Percentiles rank a stretch among this genome's conserved stretches.
Evolutionary conservation across 1,139 yeast species (phyloP).

Genomic region (Zygosaccharomyces sapae): DNA sequence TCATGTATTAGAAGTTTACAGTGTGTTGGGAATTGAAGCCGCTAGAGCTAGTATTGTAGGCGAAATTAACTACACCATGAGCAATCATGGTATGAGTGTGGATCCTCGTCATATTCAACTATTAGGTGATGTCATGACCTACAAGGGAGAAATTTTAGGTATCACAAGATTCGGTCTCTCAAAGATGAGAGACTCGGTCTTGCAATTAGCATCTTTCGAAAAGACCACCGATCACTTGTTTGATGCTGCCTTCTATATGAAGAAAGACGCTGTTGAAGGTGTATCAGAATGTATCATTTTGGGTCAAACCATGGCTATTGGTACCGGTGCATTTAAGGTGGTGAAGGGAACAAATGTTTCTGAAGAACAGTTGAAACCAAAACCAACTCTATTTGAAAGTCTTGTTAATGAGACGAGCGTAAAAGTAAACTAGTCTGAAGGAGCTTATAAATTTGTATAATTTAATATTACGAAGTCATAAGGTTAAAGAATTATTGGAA

Average conservation of each 20-base stretch:
- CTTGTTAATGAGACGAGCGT: constrained; percentile 36
- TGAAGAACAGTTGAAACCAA: constrained; percentile 45
- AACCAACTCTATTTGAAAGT: constrained; percentile 60
- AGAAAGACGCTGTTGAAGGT: constrained; percentile 92
- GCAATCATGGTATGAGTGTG: constrained; percentile 98
- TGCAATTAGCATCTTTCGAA: constrained; percentile 95
- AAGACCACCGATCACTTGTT: constrained; percentile 97
- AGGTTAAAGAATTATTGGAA: constrained; percentile 1
- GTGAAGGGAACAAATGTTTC: constrained; percentile 54
- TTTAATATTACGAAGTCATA: constrained; percentile 6
- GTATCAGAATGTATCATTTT: constrained; percentile 96
- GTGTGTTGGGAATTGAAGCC: constrained; percentile 95
- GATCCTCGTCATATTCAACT: constrained; percentile 99
- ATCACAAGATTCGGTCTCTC: constrained; percentile 97
- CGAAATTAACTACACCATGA: constrained; percentile 97
- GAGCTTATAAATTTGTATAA: constrained; percentile 2
- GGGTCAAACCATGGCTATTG: constrained; percentile 96
- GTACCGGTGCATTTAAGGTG: constrained; percentile 94
- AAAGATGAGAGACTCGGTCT: constrained; percentile 96
- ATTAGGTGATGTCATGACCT: constrained; percentile 97
- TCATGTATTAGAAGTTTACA: constrained; percentile 84
- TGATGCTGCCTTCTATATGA: constrained; percentile 98
- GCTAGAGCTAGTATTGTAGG: constrained; percentile 89
- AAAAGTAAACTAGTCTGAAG: constrained; percentile 16
- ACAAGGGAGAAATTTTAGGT: constrained; percentile 96